phyloP scores from a whole-genome alignment of 2,329 filamentous ascomycete genomes.

The Phoma sp. region DNA sequence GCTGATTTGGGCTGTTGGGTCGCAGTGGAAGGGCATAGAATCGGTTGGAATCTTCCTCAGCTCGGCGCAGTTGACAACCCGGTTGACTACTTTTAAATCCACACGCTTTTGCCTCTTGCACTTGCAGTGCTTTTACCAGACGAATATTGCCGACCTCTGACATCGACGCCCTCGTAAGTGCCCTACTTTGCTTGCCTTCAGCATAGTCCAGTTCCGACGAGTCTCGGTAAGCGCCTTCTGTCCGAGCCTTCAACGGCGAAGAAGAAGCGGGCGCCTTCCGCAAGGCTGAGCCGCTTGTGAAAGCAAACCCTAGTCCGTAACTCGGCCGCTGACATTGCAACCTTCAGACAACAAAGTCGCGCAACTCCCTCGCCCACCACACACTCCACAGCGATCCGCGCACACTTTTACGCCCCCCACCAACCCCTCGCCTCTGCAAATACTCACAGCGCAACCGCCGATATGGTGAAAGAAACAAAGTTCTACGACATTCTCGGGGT shows the following conservation, averaged over 20 bases:
- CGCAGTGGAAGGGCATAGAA: slow-evolving; percentile 45
- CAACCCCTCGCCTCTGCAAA: slow-evolving; percentile 27
- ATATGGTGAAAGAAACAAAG: slow-evolving; percentile 80
- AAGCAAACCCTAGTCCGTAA: slow-evolving; percentile 19
- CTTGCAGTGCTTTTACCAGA: slow-evolving; percentile 19
- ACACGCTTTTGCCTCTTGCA: slow-evolving; percentile 25
- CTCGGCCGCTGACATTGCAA: slow-evolving; percentile 26
- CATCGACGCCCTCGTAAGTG: slow-evolving; percentile 12
- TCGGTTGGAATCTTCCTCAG: slow-evolving; percentile 43
- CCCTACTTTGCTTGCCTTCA: neutral
- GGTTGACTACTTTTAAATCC: slow-evolving; percentile 44
- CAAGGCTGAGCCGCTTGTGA: slow-evolving; percentile 27
- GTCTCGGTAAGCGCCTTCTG: slow-evolving; percentile 28
- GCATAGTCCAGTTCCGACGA: slow-evolving; percentile 16
- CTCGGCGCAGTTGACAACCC: slow-evolving; percentile 45
- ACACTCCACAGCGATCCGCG: slow-evolving; percentile 16
- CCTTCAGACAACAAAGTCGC: slow-evolving; percentile 11
- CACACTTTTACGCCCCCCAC: slow-evolving; percentile 37
- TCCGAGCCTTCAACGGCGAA: slow-evolving; percentile 11
- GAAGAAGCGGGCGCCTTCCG: slow-evolving; percentile 15
- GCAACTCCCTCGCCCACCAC: slow-evolving; percentile 9
- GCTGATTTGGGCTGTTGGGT: slow-evolving; percentile 35
- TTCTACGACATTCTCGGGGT: slow-evolving; percentile 81
- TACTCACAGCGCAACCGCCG: slow-evolving; percentile 43
- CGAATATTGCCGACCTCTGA: slow-evolving; percentile 6